Percentiles rank a stretch among this genome's conserved stretches.
phyloP scores from a whole-genome alignment of 345 rosid genomes.

The Adansonia digitata region DNA sequence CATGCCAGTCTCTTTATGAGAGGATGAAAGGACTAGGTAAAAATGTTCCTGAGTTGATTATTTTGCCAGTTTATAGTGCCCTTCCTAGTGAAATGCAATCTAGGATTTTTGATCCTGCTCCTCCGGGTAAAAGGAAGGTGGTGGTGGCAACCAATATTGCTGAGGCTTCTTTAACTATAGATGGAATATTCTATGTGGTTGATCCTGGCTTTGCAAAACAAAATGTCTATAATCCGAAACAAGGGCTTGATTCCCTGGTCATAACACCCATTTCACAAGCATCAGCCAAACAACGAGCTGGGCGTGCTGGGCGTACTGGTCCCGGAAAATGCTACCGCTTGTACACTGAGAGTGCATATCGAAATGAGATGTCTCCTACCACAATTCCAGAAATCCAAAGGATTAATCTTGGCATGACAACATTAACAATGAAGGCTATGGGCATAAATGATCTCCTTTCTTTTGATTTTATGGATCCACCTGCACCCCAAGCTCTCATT shows the following conservation, averaged over 20 bases:
- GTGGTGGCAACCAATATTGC: constrained; percentile 75
- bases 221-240: constrained; percentile 67
- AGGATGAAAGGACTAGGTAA: constrained; percentile 65
- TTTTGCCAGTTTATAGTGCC: constrained; percentile 70
- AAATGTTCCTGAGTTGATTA: constrained; percentile 66
- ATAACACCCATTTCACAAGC: constrained; percentile 80
- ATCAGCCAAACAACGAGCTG: constrained; percentile 70
- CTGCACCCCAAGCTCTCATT: constrained; percentile 69
- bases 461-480: constrained; percentile 76
- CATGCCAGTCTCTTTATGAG: constrained; percentile 57
- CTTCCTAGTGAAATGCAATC: constrained; percentile 78
- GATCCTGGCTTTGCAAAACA: constrained; percentile 77
- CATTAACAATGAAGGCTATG: constrained; percentile 85
- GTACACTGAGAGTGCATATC: constrained; percentile 65
- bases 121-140: constrained; percentile 71
- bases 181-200: constrained; percentile 61
- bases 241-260: constrained; percentile 59
- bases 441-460: constrained; percentile 80
- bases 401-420: constrained; percentile 66
- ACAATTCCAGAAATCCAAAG: constrained; percentile 88
- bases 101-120: constrained; percentile 65
- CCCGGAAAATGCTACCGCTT: constrained; percentile 71
- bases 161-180: constrained; percentile 68
- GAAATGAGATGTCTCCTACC: constrained; percentile 79
- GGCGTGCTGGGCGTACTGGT: constrained; percentile 75